phyloP scores from a whole-genome alignment of 495 filamentous ascomycete species.

The Penicillium diatomitis region DNA sequence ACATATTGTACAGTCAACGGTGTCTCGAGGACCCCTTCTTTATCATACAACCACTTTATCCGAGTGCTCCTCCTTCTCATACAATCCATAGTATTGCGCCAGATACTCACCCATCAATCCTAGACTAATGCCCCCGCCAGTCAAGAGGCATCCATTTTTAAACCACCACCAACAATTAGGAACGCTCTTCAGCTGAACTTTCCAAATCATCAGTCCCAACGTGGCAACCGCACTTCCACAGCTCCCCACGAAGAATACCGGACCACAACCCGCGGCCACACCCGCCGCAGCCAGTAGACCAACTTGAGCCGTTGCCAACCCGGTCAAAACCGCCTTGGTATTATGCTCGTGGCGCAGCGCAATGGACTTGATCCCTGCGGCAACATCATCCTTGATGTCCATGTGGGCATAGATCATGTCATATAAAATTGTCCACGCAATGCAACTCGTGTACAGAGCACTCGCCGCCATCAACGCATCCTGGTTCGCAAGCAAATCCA shows the following conservation, averaged over 20 bases:
- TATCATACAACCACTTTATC: conserved; percentile 1
- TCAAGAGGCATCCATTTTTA: conserved; percentile 58
- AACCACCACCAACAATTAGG: conserved; percentile 98
- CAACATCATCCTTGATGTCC: conserved; percentile 90
- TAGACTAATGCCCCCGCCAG: conserved; percentile 55
- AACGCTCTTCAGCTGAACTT: conserved; percentile 73
- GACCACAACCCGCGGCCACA: conserved; percentile 61
- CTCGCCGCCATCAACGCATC: conserved; percentile 58
- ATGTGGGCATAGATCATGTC: conserved; percentile 99
- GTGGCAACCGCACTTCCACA: conserved; percentile 74
- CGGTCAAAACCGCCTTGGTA: conserved; percentile 77
- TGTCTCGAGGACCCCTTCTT: conserved; percentile 6
- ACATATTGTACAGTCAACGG: too few relatives aligned
- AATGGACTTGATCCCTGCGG: conserved; percentile 92
- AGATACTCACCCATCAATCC: conserved; percentile 59
- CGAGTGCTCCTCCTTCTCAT: conserved; percentile 8
- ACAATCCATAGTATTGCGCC: conserved; percentile 24
- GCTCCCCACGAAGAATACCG: conserved; percentile 73
- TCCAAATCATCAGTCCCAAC: conserved; percentile 80
- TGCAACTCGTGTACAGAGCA: conserved; percentile 72
- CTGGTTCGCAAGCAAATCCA: conserved; percentile 63
- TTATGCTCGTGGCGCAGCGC: conserved; percentile 79
- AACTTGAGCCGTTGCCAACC: conserved; percentile 65
- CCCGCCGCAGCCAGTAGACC: conserved; percentile 74
- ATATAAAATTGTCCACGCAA: conserved; percentile 92